Evolutionary conservation across 2,329 filamentous ascomycete genomes (phyloP), one percentile per base, ranked within the genome.

Genomic region (Exophiala spinifera): DNA sequence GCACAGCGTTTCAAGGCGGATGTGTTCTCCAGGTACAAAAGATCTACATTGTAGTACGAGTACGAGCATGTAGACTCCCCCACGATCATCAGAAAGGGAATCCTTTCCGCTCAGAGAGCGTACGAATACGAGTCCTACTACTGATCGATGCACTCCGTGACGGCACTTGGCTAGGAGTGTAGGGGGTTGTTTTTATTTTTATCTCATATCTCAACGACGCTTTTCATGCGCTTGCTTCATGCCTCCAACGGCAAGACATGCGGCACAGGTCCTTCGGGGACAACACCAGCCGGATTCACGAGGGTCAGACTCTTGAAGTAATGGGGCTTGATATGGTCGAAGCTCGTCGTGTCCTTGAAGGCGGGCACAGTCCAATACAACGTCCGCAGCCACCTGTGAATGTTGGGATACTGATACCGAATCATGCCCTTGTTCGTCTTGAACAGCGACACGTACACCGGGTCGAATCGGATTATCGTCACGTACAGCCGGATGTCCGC

Each of bases 391-490:
- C 75, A 78, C 19, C 66, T 64, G 55, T 78, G 69, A 34, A 78
- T 67, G 2, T 65, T 59, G 42, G 74, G 75, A 58, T 83, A 85
- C 61, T 85, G 80, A 60, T 82, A 75, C 2, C 83, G 73, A 53
- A 87, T 82, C 63, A 79, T 82, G 63, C 78, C 81, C 15, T 84
- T 63, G 56, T 86, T 86, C 60, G 82, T 85, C 74, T 88, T 88
- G 77, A 92, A 92, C 71, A 91, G 85, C 67, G 88, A 85, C 56
- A 91, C 85, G 68, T 91, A 91, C 60, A 87, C 85, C 42, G 79
- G 72, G 61, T 89, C 85, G 60, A 87, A 87, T 1, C 84, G 79
- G 51, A 85, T 76, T 40, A 87, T 76, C 0, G 85, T 88, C 25
- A 84, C 80, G 62, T 79, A 86, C 67, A 92, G 73, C 36, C 89